Percentiles rank a stretch among this genome's conserved stretches.
phyloP scores from a whole-genome alignment of 1,284 basidiomycete species.

The Apiotrichum brassicae region DNA sequence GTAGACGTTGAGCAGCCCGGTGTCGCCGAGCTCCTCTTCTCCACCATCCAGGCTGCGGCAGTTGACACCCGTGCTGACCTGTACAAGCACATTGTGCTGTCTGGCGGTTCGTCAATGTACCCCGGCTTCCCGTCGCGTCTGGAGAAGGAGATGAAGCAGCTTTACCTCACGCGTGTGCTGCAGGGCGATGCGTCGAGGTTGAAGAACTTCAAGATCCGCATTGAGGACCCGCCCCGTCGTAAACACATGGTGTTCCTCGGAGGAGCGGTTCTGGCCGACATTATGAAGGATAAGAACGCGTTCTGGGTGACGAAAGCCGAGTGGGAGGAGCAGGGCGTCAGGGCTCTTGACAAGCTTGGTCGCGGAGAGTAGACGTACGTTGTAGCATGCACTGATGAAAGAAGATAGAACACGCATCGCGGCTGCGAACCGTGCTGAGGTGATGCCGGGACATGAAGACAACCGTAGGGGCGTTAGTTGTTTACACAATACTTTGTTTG shows the following conservation, averaged over 20 bases:
- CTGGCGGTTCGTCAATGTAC: conserved; percentile 97
- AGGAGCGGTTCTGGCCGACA: conserved; percentile 91
- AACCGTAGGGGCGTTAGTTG: too few relatives aligned
- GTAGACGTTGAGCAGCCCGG: conserved; percentile 97
- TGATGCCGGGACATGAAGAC: too few relatives aligned
- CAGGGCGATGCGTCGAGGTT: conserved; percentile 76
- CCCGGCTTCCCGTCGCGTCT: conserved; percentile 92
- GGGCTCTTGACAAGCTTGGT: conserved; percentile 72
- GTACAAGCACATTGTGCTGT: conserved; percentile 97
- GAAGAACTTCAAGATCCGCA: conserved; percentile 99
- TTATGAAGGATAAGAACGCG: conserved; percentile 90
- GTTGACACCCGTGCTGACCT: conserved; percentile 85
- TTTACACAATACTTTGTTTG: too few relatives aligned
- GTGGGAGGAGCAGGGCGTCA: conserved; percentile 82
- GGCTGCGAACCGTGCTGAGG: too few relatives aligned
- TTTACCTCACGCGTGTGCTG: conserved; percentile 86
- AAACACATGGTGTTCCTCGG: conserved; percentile 99
- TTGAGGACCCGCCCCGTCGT: conserved; percentile 94
- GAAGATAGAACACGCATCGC: too few relatives aligned
- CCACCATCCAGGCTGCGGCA: conserved; percentile 88
- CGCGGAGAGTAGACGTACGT: conserved; percentile 39
- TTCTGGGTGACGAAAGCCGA: conserved; percentile 93
- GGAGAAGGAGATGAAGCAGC: conserved; percentile 99
- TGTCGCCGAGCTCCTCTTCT: conserved; percentile 94
- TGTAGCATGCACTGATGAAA: conserved; percentile 9